phyloP scores from a whole-genome alignment of 1,284 basidiomycete species.

The Malassezia yamatoensis region DNA sequence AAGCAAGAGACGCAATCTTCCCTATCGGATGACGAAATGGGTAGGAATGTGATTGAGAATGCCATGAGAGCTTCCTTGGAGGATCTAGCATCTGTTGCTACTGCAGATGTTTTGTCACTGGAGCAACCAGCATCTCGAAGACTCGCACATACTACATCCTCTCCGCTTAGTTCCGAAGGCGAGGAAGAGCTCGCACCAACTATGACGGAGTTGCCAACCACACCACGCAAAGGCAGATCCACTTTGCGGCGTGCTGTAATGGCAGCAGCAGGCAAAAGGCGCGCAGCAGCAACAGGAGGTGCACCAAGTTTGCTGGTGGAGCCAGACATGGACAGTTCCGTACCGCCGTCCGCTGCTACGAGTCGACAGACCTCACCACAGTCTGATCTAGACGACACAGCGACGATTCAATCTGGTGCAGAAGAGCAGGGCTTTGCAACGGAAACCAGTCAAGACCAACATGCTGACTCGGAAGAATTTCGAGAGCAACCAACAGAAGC shows the following conservation, averaged over 20 bases:
- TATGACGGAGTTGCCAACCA: neutral
- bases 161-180: conserved; percentile 15
- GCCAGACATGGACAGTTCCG: conserved; percentile 24
- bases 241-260: conserved; percentile 11
- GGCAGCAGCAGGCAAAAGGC: conserved; percentile 24
- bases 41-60: conserved; percentile 1
- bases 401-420: neutral
- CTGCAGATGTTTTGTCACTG: conserved; percentile 11
- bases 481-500: conserved; percentile 11
- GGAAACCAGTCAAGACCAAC: conserved; percentile 14
- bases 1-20: conserved; percentile 4
- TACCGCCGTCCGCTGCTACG: conserved; percentile 25
- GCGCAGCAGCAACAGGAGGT: conserved; percentile 35
- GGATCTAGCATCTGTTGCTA: conserved; percentile 33
- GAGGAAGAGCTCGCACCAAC: conserved; percentile 14
- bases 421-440: conserved; percentile 1
- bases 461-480: conserved; percentile 18
- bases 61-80: conserved; percentile 19
- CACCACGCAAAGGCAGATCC: neutral
- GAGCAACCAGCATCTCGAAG: neutral
- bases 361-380: conserved; percentile 27
- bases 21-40: conserved; percentile 11
- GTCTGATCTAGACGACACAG: conserved; percentile 1
- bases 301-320: conserved; percentile 32
- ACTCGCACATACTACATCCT: neutral